Base-by-base conservation (phyloP, 2,329 filamentous ascomycete species). In the Colletotrichum abscissum region DNA sequence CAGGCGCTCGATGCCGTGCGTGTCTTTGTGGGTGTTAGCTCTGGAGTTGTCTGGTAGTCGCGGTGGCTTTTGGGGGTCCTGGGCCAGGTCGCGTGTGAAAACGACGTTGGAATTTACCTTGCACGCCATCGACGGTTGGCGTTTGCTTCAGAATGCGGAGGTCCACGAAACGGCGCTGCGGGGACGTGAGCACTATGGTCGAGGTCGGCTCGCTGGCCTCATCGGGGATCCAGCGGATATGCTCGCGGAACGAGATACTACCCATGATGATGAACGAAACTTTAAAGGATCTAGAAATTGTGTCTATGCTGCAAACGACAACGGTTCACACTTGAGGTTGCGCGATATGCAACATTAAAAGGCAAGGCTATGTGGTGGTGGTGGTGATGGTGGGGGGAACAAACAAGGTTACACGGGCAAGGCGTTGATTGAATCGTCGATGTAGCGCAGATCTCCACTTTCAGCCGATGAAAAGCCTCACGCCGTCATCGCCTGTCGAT, bases 121-220 rank as follows among this genome's bases (percentile, higher is more conserved):
- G 55, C 24, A 22, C 59, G 69, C 71, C 19, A 71, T 54, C 75
- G 75, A 55, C 55, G 4, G 54, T 79, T 56, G 72, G 58, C 72
- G 26, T 67, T 68, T n/a, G 73, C 72, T n/a, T 80, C 78, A 22
- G 78, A 63, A 92, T 83, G 54, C 92, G 88, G 26, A 93, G 78
- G 77, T 93, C 92, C 49, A 93, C 88, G 78, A 92, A 93, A 49
- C 84, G 86, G 35, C 83, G 83, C 30, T 80, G 78, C 1, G 89
- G 88, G 3, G 90, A 90, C 0, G 92, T 93, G 58, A 93, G 82
- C 14, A 93, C 92, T 4, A 92, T 78, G 0, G 92, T 93, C 1
- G 86, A 88, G 0, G 92, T 93, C 19, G 89, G 89, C 79, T 93
- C 92, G 63, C 81, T 81, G n/a, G 86, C 79, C 19, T 82, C 78